phyloP scores from a whole-genome alignment of 1,139 yeast species.

The Yamadazyma triangularis region DNA sequence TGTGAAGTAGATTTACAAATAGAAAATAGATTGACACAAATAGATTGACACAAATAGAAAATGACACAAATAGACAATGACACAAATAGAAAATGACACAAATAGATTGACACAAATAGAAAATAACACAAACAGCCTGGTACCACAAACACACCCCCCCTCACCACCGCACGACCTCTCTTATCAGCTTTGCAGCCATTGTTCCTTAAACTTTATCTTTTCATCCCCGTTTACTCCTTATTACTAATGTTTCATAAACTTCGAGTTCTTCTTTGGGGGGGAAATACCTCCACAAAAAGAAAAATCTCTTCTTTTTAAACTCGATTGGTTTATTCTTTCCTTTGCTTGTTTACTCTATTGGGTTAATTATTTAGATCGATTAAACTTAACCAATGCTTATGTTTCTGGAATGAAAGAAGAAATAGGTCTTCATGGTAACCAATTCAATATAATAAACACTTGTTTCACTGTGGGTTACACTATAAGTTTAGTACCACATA shows the following conservation, averaged over 20 bases:
- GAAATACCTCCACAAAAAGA: slow-evolving; percentile 36
- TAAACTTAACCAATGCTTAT: slow-evolving; percentile 52
- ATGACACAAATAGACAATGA: too few relatives aligned
- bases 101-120: too few relatives aligned
- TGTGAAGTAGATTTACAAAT: too few relatives aligned
- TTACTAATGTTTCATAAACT: slow-evolving; percentile 3
- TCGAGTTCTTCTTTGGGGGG: slow-evolving; percentile 32
- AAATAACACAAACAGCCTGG: too few relatives aligned
- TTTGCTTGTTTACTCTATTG: slow-evolving; percentile 55
- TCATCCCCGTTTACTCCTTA: too few relatives aligned
- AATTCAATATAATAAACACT: slow-evolving; percentile 46
- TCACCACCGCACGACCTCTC: too few relatives aligned
- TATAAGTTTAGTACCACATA: slow-evolving; percentile 55
- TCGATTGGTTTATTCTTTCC: slow-evolving; percentile 53
- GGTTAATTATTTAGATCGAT: slow-evolving; percentile 44
- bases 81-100: too few relatives aligned
- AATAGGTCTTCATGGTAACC: slow-evolving; percentile 45
- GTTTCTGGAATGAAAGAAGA: slow-evolving; percentile 60
- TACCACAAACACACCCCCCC: too few relatives aligned
- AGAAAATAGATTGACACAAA: too few relatives aligned
- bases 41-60: too few relatives aligned
- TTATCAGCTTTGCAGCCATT: too few relatives aligned
- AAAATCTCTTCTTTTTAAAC: slow-evolving; percentile 39
- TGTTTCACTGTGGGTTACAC: slow-evolving; percentile 59
- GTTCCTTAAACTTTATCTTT: too few relatives aligned